Conservation (phyloP, 2,329 filamentous ascomycete genomes). For the Ilyonectria destructans region DNA sequence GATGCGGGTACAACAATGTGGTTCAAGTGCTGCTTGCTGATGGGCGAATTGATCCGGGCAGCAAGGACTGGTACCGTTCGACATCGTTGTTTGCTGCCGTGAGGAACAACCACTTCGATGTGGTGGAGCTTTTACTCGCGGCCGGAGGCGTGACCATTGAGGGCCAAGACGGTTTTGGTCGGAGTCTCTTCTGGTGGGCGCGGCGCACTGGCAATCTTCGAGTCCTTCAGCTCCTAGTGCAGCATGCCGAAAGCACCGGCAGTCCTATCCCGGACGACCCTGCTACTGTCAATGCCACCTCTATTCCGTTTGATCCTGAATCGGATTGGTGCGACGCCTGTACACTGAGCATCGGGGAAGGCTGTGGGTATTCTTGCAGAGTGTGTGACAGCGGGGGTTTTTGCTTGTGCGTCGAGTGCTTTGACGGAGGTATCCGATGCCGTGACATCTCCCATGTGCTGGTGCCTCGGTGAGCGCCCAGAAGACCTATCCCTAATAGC, state of each 20-base stretch:
- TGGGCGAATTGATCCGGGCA: not conserved
- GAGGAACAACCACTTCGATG: not conserved
- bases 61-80: not conserved
- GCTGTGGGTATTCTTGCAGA: not conserved
- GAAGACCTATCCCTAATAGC: not conserved
- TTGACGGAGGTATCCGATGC: not conserved
- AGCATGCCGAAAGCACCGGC: not conserved
- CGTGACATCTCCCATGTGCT: not conserved
- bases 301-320: constrained; percentile 4
- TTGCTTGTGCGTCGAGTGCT: not conserved
- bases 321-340: constrained; percentile 3
- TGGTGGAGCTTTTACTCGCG: constrained; percentile 7
- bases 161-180: constrained; percentile 2
- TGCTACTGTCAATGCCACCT: not conserved
- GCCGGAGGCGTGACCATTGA: not conserved
- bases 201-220: constrained; percentile 3
- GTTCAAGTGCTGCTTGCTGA: not conserved
- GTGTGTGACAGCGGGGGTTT: not conserved
- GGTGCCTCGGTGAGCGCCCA: not conserved
- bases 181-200: constrained; percentile 6
- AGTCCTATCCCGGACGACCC: not conserved
- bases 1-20: not conserved
- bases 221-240: constrained; percentile 8
- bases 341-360: not conserved
- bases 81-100: constrained; percentile 9